Conservation (phyloP, 2,329 filamentous ascomycete genomes). For the Cladosporium phlei region DNA sequence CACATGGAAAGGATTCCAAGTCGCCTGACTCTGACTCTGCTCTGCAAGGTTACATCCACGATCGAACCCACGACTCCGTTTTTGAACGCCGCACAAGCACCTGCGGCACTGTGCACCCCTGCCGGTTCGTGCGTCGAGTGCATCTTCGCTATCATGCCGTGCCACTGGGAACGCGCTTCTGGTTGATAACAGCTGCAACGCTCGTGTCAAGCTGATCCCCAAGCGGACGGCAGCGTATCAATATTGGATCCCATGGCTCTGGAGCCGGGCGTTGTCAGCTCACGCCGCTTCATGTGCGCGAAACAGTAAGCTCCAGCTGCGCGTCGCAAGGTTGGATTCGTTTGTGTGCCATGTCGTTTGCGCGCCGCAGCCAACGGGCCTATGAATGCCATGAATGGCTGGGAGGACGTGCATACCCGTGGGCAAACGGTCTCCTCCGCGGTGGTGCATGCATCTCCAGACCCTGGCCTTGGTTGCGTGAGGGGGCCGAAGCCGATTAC, state of each 20-base stretch:
- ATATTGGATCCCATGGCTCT: neutral
- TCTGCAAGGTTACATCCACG: slow-evolving; percentile 1
- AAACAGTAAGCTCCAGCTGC: slow-evolving; percentile 9
- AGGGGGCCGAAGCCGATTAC: slow-evolving; percentile 6
- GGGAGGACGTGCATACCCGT: slow-evolving; percentile 8
- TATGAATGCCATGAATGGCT: slow-evolving; percentile 2
- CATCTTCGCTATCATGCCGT: slow-evolving; percentile 1
- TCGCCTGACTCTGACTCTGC: slow-evolving; percentile 1
- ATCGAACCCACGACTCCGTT: too few species aligned
- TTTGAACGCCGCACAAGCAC: neutral
- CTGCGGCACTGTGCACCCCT: too few species aligned
- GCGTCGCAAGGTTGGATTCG: neutral
- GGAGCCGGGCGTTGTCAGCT: neutral
- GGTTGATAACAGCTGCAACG: slow-evolving; percentile 12
- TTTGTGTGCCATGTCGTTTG: slow-evolving; percentile 2
- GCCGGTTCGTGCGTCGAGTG: neutral
- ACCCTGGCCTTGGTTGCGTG: slow-evolving; percentile 4
- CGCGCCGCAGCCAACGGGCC: slow-evolving; percentile 3
- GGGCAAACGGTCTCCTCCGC: slow-evolving; percentile 6
- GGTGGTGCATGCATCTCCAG: slow-evolving; percentile 6
- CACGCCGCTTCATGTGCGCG: neutral
- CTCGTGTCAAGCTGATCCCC: neutral
- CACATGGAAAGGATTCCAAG: neutral
- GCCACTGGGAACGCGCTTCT: slow-evolving; percentile 2
- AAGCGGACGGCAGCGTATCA: slow-evolving; percentile 9